Evolutionary conservation across 371 early-diverging fungal genomes (phyloP).

Genomic region (Syncephalastrum racemosum): DNA sequence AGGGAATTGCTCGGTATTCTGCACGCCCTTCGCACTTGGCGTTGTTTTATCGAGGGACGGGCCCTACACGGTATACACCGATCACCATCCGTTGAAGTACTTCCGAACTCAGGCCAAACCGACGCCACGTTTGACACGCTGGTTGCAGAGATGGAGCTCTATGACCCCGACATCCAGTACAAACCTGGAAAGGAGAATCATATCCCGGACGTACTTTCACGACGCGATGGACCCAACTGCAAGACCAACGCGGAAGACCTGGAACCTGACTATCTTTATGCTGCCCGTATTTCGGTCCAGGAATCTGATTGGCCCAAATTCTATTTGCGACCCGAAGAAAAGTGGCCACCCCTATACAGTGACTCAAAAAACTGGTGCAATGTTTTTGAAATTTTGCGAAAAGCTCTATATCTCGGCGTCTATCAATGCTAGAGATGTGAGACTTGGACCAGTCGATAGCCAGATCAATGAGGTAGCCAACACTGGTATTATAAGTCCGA

Average conservation of each 20-base stretch:
- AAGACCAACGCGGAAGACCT: neutral
- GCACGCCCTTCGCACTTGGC: slow-evolving; percentile 29
- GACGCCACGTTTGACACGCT: slow-evolving; percentile 21
- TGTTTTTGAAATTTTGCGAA: too few relatives aligned
- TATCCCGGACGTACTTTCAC: slow-evolving; percentile 17
- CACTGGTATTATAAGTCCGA: too few relatives aligned
- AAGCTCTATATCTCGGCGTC: too few relatives aligned
- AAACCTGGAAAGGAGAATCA: too few relatives aligned
- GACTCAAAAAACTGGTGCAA: too few relatives aligned
- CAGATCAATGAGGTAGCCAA: too few relatives aligned
- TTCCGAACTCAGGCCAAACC: slow-evolving; percentile 27
- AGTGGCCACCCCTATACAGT: slow-evolving; percentile 7
- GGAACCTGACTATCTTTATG: slow-evolving; percentile 25
- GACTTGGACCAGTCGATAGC: too few relatives aligned
- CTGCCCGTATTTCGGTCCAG: slow-evolving; percentile 2
- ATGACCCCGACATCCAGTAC: slow-evolving; percentile 30
- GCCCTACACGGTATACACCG: slow-evolving; percentile 19
- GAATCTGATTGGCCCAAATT: slow-evolving; percentile 23
- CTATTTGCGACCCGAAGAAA: slow-evolving; percentile 6
- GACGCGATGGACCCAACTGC: slow-evolving; percentile 10
- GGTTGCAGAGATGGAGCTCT: slow-evolving; percentile 30
- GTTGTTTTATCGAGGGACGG: slow-evolving; percentile 28
- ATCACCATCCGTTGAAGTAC: slow-evolving; percentile 29
- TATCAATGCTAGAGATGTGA: too few relatives aligned
- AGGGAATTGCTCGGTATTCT: slow-evolving; percentile 41